Evolutionary conservation across 2,329 filamentous ascomycete species (phyloP), one percentile per base, ranked within the genome.

Genomic region (Esteya vermicola): DNA sequence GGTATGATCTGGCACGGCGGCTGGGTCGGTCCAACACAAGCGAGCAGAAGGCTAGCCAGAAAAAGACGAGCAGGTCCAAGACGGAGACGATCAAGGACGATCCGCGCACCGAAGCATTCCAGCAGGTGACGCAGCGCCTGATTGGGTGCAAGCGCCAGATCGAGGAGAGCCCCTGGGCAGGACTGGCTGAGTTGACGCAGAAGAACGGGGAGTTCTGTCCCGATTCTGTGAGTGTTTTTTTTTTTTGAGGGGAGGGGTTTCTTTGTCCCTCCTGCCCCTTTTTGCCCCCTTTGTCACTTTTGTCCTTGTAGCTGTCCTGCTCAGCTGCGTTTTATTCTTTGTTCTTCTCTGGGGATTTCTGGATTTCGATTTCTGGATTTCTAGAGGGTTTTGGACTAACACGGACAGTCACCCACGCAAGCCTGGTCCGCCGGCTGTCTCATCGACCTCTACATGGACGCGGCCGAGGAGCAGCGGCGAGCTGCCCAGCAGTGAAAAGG

Each of bases 371-470:
- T n/a, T n/a, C n/a, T n/a, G n/a, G n/a, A n/a, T n/a, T n/a, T n/a
- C n/a, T n/a, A n/a, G n/a, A n/a, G n/a, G n/a, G n/a, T n/a, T n/a
- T n/a, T n/a, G n/a, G 13, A 36, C 38, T 33, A 36, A 39, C 18
- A 6, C 13, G 21, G 23, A 34, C 41, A 91, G 78, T 91, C 81
- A 39, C 91, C 91, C 21, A 95, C 91, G 1, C 91, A 98, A 60
- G 82, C 91, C 39, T 98, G 91, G 91, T 95, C 86, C 39, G 84
- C 91, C 23, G 82, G 85, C 19, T 96, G 91, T 57, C 67, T 98
- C 54, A 84, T 98, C 53, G 91, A 98, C 62, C 61, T 98, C 47
- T 98, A 94, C 63, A 88, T 94, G 68, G 91, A 98, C 57, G 89
- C 85, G 16, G 68, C 71, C 21, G 70, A 72, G 48, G 67, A 67